phyloP scores from a whole-genome alignment of 495 filamentous ascomycete genomes.

The Penicillium crystallinum region DNA sequence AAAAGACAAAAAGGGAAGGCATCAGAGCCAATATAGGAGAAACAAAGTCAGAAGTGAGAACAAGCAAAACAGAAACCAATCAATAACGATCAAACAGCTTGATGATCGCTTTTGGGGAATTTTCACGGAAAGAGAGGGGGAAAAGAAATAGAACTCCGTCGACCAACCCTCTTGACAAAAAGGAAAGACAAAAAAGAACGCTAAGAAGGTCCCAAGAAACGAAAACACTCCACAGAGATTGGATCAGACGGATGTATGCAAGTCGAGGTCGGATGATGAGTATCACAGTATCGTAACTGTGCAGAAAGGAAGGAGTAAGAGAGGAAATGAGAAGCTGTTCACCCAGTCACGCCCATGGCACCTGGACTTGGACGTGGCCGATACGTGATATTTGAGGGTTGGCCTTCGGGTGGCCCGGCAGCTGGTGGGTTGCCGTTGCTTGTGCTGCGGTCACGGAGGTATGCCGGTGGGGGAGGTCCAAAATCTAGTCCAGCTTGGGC shows the following conservation, averaged over 20 bases:
- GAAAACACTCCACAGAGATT: conserved; percentile 9
- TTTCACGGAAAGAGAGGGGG: conserved; percentile 12
- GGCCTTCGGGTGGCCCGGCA: conserved; percentile 23
- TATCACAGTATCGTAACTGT: conserved; percentile 18
- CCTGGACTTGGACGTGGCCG: conserved; percentile 37
- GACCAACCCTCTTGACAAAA: conserved; percentile 29
- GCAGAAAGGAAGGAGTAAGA: conserved; percentile 14
- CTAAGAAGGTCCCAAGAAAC: conserved; percentile 30
- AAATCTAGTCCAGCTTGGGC: conserved; percentile 30
- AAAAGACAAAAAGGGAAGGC: conserved; percentile 1
- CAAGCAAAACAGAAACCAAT: conserved; percentile 11
- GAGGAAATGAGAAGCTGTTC: conserved; percentile 15
- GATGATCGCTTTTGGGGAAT: conserved; percentile 26
- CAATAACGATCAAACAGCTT: conserved; percentile 15
- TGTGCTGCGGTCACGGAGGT: conserved; percentile 35
- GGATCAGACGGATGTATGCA: conserved; percentile 17
- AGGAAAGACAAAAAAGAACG: conserved; percentile 26
- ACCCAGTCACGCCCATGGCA: conserved; percentile 44
- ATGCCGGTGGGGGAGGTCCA: conserved; percentile 20
- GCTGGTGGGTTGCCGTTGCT: conserved; percentile 39
- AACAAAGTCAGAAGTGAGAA: conserved; percentile 5
- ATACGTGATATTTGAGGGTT: conserved; percentile 35
- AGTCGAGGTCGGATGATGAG: conserved; percentile 17
- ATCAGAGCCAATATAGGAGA: neutral
- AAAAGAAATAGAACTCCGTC: conserved; percentile 30